Conservation (phyloP, 108 stramenopile genomes). For the Fistulifera solaris region DNA sequence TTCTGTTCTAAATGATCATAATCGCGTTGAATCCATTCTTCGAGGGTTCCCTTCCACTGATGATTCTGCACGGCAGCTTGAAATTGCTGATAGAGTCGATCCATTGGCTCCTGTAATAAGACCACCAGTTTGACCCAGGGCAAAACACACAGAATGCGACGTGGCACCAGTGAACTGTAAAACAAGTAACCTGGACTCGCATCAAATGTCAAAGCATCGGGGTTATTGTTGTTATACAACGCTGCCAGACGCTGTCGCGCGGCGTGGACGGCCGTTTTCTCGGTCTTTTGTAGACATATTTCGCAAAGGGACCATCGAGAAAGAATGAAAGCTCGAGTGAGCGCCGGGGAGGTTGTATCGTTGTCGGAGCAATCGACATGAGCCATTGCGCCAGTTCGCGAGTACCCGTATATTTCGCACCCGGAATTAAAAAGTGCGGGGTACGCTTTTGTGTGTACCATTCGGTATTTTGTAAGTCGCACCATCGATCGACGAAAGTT, state of each 20-base stretch:
- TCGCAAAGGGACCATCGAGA: conserved; percentile 4
- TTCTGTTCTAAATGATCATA: not conserved
- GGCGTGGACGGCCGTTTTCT: conserved; percentile 2
- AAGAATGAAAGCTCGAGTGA: conserved; percentile 18
- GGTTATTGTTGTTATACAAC: conserved; percentile 6
- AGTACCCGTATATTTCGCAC: conserved; percentile 16
- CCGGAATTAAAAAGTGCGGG: conserved; percentile 14
- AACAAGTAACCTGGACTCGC: conserved; percentile 19
- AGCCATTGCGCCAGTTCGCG: conserved; percentile 7
- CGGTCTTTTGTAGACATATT: not conserved
- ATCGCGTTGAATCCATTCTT: conserved; percentile 16
- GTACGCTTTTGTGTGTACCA: conserved; percentile 5
- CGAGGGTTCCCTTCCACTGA: conserved; percentile 10
- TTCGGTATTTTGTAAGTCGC: conserved; percentile 11
- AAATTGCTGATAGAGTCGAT: conserved; percentile 17
- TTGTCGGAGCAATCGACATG: conserved; percentile 1
- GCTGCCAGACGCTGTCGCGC: conserved; percentile 7
- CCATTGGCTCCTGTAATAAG: conserved; percentile 15
- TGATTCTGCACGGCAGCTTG: conserved; percentile 1
- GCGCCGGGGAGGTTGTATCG: not conserved
- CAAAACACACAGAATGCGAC: conserved; percentile 14
- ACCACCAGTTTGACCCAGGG: conserved; percentile 23
- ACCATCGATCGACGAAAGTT: conserved; percentile 5
- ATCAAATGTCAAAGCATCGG: conserved; percentile 10
- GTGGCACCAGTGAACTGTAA: conserved; percentile 4